Evolutionary conservation across 169 alveolate genomes (phyloP).

Genomic region (Miamiensis avidus): DNA sequence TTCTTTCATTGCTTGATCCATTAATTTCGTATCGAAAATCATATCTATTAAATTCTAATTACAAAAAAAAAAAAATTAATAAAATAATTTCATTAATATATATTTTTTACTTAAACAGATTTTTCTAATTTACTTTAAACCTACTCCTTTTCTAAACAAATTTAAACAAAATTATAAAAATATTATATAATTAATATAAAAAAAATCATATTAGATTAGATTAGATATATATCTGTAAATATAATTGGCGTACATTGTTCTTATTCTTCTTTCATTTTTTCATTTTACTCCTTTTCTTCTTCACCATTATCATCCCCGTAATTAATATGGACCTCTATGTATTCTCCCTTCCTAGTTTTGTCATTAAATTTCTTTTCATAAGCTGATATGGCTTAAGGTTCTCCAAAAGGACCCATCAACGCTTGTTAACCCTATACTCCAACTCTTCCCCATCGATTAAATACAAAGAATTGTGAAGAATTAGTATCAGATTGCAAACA

Average conservation of each 20-base stretch:
- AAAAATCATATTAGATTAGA: not conserved
- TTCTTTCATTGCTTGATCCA: constrained; percentile 72
- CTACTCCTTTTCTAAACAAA: too few species aligned
- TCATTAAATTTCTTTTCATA: constrained; percentile 54
- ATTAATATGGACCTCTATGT: constrained; percentile 67
- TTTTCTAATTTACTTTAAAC: constrained; percentile 10
- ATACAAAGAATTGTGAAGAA: constrained; percentile 42
- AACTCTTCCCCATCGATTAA: constrained; percentile 86
- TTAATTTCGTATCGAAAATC: constrained; percentile 77
- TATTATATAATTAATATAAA: not conserved
- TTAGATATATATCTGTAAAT: too few species aligned
- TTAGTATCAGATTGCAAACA: constrained; percentile 46
- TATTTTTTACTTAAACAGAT: constrained; percentile 46
- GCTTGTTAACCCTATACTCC: constrained; percentile 74
- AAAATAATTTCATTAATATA: too few species aligned
- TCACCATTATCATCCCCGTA: constrained; percentile 57
- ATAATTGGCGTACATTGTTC: constrained; percentile 9
- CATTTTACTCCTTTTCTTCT: constrained; percentile 30
- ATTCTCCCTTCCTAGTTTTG: constrained; percentile 71
- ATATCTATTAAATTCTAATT: constrained; percentile 58
- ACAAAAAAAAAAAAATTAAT: too few species aligned
- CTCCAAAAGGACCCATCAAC: constrained; percentile 44
- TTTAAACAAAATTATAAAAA: too few species aligned
- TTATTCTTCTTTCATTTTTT: constrained; percentile 38
- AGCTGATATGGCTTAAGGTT: constrained; percentile 48